These are phyloP conservation scores for Cynanchum wilfordii DNA, from an alignment of 257 asterid species.

Conservation along the genomic window DNA sequence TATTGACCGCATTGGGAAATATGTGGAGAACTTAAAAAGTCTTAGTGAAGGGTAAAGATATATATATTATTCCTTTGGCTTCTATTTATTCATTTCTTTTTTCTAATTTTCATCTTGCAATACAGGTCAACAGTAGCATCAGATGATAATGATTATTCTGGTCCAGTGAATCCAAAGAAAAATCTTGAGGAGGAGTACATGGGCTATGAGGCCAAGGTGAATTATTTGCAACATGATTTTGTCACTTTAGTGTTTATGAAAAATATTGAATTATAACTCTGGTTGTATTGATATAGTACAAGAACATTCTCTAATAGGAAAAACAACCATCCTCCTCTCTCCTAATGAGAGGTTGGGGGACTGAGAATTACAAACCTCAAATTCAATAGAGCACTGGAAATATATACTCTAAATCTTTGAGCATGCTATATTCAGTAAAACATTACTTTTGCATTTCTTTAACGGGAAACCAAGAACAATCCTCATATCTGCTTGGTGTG, in stretches of 20 bases:
- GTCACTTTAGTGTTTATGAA: not conserved
- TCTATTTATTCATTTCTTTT: slow-evolving; percentile 4
- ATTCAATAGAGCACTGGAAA: not conserved
- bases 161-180: slow-evolving; percentile 53
- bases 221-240: not conserved
- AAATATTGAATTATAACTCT: not conserved
- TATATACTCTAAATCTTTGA: not conserved
- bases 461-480: not conserved
- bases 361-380: not conserved
- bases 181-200: slow-evolving; percentile 92
- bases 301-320: not conserved
- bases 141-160: slow-evolving; percentile 43
- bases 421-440: not conserved
- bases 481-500: not conserved
- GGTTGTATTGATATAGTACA: not conserved
- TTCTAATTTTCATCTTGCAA: slow-evolving; percentile 14
- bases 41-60: slow-evolving; percentile 55
- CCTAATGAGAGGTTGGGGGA: not conserved
- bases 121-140: slow-evolving; percentile 46
- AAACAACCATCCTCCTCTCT: not conserved
- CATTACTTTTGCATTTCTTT: not conserved
- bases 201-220: slow-evolving; percentile 84
- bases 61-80: slow-evolving; percentile 13
- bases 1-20: slow-evolving; percentile 72
- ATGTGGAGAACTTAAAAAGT: slow-evolving; percentile 76